Base-by-base conservation (phyloP, 2,329 filamentous ascomycete species). In the Aspergillus pseudoglaucus region DNA sequence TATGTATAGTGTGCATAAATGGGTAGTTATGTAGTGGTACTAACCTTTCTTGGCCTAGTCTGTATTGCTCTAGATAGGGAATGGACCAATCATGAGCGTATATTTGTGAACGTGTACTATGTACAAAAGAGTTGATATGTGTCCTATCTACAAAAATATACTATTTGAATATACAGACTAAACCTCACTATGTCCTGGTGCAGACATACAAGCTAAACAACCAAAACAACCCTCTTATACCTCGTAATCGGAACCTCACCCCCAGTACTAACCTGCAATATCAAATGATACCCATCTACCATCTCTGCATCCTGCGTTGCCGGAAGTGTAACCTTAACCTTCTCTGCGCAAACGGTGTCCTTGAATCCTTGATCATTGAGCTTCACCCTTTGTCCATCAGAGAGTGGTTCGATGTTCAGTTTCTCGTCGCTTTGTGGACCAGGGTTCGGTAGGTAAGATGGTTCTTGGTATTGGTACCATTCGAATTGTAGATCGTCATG, bases 241-340 rank as follows among this genome's bases (percentile, higher is more conserved):
- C 37, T 17, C 40, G 47, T 46, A 40, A n/a, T 44, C 44, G 54
- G 46, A 44, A 35, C 48, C 47, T 52, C 44, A 39, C 37, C 25
- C 14, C 15, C 15, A 18, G 37, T 39, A 3, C n/a, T 39, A 39
- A 39, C 17, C 18, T 39, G 37, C 37, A 39, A 12, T 18, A 39
- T 20, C 37, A 39, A 39, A 39, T 39, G 37, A 20, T 39, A 39
- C 17, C 37, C 37, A 45, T 22, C 35, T n/a, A 23, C 15, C 27
- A 37, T 17, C n/a, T 14, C 12, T n/a, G 17, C 33, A 45, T n/a
- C 18, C 43, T 35, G 22, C 32, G n/a, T 25, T n/a, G 30, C 12
- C 23, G 32, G 42, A 10, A 32, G 18, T 17, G 15, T 22, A 44
- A 32, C 30, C 17, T n/a, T 35, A 35, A 35, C n/a, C 6, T 17